phyloP scores from a whole-genome alignment of 164 flowering plant species.

The Stephania japonica region DNA sequence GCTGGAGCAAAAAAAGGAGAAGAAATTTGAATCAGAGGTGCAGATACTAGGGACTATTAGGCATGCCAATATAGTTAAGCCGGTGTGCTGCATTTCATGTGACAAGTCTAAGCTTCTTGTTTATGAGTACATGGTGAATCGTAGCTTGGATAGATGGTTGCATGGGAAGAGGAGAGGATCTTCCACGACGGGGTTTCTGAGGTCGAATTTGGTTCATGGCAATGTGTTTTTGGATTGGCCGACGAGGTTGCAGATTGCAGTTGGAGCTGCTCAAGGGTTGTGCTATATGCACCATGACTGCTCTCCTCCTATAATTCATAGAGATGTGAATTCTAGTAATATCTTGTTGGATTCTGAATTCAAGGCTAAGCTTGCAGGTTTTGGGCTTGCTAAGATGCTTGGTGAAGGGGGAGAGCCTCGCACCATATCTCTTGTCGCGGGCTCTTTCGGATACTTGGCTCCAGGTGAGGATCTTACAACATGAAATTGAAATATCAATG shows the following conservation, averaged over 20 bases:
- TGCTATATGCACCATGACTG: conserved; percentile 86
- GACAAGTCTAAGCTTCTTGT: conserved; percentile 27
- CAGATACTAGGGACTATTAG: conserved; percentile 58
- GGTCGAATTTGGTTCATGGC: conserved; percentile 12
- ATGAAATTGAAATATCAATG: too few relatives aligned
- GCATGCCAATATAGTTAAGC: conserved; percentile 71
- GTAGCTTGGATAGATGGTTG: conserved; percentile 70
- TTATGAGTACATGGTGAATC: conserved; percentile 60
- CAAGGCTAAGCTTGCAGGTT: conserved; percentile 72
- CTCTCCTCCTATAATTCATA: conserved; percentile 64
- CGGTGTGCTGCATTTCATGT: conserved; percentile 69
- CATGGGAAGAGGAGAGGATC: conserved; percentile 37
- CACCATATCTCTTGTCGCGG: conserved; percentile 67
- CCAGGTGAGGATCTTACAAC: too few relatives aligned
- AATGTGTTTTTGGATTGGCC: conserved; percentile 71
- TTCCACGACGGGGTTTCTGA: neutral
- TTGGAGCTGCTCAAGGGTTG: conserved; percentile 85
- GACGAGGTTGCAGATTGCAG: conserved; percentile 51
- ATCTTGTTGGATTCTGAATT: conserved; percentile 73
- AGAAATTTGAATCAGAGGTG: conserved; percentile 65
- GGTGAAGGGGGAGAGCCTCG: conserved; percentile 38
- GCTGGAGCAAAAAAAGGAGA: conserved; percentile 38
- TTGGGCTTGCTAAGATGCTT: conserved; percentile 73
- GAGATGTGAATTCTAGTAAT: conserved; percentile 85
- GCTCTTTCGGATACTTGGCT: conserved; percentile 84